phyloP scores from a whole-genome alignment of 75 land plant genomes.

The Picea glauca region DNA sequence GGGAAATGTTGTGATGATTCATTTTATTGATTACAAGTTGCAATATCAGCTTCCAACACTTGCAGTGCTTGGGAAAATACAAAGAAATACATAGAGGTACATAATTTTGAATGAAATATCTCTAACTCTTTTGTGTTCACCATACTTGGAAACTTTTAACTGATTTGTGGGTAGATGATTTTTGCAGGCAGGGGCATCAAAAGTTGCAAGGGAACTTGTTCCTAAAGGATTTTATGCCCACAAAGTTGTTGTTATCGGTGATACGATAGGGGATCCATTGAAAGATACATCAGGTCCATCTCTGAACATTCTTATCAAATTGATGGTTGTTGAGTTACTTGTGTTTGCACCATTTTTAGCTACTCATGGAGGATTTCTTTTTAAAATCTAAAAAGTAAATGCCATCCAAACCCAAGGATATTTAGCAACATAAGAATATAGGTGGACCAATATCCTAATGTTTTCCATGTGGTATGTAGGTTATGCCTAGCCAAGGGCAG shows the following conservation, averaged over 20 bases:
- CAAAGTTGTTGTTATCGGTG: constrained; percentile 44
- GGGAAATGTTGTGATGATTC: neutral
- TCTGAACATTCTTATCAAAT: constrained; percentile 39
- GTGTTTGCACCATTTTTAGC: constrained; percentile 51
- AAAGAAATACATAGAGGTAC: constrained; percentile 49
- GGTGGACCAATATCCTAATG: too few species aligned
- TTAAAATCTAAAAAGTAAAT: neutral
- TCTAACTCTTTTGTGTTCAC: neutral
- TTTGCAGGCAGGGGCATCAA: constrained; percentile 37
- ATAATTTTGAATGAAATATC: neutral
- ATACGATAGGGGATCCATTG: constrained; percentile 38
- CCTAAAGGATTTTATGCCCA: constrained; percentile 43
- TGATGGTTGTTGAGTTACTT: constrained; percentile 63
- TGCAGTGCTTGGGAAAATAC: constrained; percentile 57
- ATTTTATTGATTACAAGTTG: constrained; percentile 19
- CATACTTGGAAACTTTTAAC: neutral
- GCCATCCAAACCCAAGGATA: too few species aligned
- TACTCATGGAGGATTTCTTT: constrained; percentile 24
- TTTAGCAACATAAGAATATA: too few species aligned
- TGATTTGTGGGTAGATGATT: neutral
- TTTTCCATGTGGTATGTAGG: too few species aligned
- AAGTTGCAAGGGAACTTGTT: constrained; percentile 55
- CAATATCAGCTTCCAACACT: constrained; percentile 49
- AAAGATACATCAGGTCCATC: constrained; percentile 48
- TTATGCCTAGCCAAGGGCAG: too few species aligned